A percentile compares a stretch with the other conserved stretches of the same genome.
phyloP scores from a whole-genome alignment of 257 asterid genomes.

The Ilex aquifolium region DNA sequence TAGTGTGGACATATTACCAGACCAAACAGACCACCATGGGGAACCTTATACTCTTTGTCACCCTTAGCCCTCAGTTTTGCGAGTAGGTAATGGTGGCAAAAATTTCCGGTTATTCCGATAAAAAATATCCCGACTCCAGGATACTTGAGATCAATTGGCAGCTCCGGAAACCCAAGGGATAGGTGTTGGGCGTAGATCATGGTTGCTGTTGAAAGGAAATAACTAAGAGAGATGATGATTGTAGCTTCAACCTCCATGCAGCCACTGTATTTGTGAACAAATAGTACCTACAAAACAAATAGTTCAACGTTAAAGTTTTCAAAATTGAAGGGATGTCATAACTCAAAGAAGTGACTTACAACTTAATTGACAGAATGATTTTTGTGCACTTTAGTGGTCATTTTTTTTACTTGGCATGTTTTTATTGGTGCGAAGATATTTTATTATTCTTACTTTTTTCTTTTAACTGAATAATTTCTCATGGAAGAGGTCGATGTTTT shows the following conservation, averaged over 20 bases:
- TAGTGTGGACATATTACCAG: constrained; percentile 61
- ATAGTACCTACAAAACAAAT: constrained; percentile 33
- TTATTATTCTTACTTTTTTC: too few species aligned
- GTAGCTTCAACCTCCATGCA: constrained; percentile 39
- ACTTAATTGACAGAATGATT: too few species aligned
- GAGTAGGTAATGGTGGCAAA: constrained; percentile 65
- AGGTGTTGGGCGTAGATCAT: constrained; percentile 42
- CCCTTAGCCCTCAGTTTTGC: constrained; percentile 38
- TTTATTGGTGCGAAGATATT: too few species aligned
- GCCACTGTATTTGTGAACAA: constrained; percentile 55
- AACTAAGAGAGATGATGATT: constrained; percentile 34
- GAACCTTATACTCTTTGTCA: constrained; percentile 50
- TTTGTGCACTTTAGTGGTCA: too few species aligned
- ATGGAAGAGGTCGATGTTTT: too few species aligned
- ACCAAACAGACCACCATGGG: constrained; percentile 49
- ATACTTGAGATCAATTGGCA: constrained; percentile 34
- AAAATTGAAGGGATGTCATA: too few species aligned
- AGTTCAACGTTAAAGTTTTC: too few species aligned
- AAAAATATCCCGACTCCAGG: constrained; percentile 32
- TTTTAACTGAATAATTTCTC: too few species aligned
- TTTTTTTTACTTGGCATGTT: too few species aligned
- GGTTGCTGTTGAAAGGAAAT: constrained; percentile 34
- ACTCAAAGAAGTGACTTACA: too few species aligned
- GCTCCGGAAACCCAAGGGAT: constrained; percentile 29
- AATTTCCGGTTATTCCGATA: constrained; percentile 49